Evolutionary conservation across 2,329 filamentous ascomycete species (phyloP).

Genomic region (Nemania abortiva): DNA sequence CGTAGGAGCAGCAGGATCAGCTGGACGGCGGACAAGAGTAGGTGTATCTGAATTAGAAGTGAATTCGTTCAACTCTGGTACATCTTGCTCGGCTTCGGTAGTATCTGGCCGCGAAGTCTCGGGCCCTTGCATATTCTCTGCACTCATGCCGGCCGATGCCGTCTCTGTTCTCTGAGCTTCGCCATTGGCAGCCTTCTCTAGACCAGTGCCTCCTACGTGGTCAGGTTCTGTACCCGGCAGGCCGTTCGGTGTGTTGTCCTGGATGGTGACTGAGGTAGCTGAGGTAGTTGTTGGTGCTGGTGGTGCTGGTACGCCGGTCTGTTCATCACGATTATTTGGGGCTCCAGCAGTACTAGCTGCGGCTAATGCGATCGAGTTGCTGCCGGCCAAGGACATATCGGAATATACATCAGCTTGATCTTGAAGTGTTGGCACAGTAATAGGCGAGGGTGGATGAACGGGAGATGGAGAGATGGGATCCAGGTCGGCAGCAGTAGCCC

Average conservation of each 20-base stretch:
- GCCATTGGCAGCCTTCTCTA: conserved; percentile 43
- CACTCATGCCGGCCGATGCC: conserved; percentile 54
- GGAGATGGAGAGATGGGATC: conserved; percentile 65
- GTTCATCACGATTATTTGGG: conserved; percentile 11
- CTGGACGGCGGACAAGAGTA: conserved; percentile 36
- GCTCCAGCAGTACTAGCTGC: conserved; percentile 22
- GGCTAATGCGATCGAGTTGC: conserved; percentile 44
- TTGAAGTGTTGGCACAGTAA: conserved; percentile 64
- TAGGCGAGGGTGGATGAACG: conserved; percentile 60
- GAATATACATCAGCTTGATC: conserved; percentile 64
- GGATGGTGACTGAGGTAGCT: background rate
- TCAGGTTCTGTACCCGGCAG: conserved; percentile 5
- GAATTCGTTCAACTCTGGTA: conserved; percentile 56
- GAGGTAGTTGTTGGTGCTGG: background rate
- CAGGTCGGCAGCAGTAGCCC: conserved; percentile 66
- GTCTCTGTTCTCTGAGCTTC: conserved; percentile 35
- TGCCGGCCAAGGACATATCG: conserved; percentile 54
- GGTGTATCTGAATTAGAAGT: conserved; percentile 40
- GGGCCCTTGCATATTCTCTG: conserved; percentile 66
- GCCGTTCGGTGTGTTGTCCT: conserved; percentile 14
- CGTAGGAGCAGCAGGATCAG: conserved; percentile 35
- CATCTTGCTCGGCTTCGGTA: conserved; percentile 53
- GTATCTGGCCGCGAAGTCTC: conserved; percentile 60
- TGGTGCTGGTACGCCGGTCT: conserved; percentile 20
- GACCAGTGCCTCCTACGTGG: conserved; percentile 9